Percentiles rank a stretch among this genome's conserved stretches.
Conservation (phyloP, 805 yeast species). For the Cyberlindnera sargentensis region DNA sequence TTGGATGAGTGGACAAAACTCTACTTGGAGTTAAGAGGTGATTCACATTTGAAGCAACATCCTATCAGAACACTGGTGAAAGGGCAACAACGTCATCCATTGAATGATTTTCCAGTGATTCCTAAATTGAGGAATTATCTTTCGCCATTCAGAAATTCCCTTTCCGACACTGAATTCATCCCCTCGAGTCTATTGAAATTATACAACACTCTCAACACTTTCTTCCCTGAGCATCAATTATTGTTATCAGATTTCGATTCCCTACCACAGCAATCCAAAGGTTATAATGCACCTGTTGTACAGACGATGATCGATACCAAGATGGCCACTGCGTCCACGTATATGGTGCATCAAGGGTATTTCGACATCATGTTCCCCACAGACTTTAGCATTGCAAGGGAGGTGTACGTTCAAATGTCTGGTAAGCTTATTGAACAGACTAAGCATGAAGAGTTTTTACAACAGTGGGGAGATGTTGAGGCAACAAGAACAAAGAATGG, state of each 20-base stretch:
- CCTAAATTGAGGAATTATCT: conserved; percentile 40
- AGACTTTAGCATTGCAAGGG: conserved; percentile 55
- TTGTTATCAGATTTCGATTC: conserved; percentile 59
- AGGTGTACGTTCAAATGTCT: conserved; percentile 54
- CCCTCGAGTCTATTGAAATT: conserved; percentile 72
- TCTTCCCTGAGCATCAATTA: conserved; percentile 74
- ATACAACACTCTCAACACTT: conserved; percentile 50
- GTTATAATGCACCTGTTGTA: conserved; percentile 71
- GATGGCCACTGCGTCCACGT: conserved; percentile 65
- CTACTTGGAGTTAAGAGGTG: conserved; percentile 40
- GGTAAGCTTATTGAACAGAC: conserved; percentile 50
- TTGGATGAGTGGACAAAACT: conserved; percentile 49
- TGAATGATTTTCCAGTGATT: conserved; percentile 39
- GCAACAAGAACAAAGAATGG: conserved; percentile 67
- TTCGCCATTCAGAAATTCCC: conserved; percentile 58
- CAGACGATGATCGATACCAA: conserved; percentile 64
- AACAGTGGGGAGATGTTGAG: conserved; percentile 63
- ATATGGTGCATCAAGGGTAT: conserved; percentile 79
- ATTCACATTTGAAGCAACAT: background rate
- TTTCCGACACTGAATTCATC: conserved; percentile 65
- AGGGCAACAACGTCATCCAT: conserved; percentile 41
- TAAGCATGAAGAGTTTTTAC: conserved; percentile 58
- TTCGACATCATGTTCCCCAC: conserved; percentile 87
- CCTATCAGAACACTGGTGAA: background rate
- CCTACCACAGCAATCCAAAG: conserved; percentile 37